Conservation (phyloP, 495 filamentous ascomycete species). For the Penicillium paradoxum region DNA sequence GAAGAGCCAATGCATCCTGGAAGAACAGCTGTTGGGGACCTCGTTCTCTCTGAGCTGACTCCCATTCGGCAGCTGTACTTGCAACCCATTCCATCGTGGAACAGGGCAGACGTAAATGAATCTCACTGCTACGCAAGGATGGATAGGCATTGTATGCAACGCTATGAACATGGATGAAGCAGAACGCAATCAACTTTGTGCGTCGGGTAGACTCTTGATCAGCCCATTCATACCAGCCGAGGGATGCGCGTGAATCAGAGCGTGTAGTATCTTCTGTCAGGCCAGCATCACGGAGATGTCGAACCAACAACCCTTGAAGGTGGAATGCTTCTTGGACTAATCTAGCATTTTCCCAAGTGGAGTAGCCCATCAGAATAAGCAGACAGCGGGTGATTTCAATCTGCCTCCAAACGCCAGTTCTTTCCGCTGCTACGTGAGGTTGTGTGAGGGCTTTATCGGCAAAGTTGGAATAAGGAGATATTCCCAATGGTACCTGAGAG, state of each 20-base stretch:
- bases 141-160: conserved; percentile 39
- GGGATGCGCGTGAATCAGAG: conserved; percentile 19
- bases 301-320: conserved; percentile 31
- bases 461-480: conserved; percentile 12
- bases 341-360: conserved; percentile 37
- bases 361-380: conserved; percentile 34
- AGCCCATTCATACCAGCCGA: conserved; percentile 38
- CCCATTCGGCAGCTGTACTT: conserved; percentile 29
- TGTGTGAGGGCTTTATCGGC: conserved; percentile 1
- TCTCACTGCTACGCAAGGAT: conserved; percentile 35
- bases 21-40: conserved; percentile 35
- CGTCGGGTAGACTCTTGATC: conserved; percentile 37
- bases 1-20: conserved; percentile 34
- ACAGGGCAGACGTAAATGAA: conserved; percentile 37
- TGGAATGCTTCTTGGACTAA: conserved; percentile 36
- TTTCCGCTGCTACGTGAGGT: conserved; percentile 4
- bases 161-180: conserved; percentile 38
- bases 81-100: conserved; percentile 39
- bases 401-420: conserved; percentile 18
- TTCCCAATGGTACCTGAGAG: conserved; percentile 12
- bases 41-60: conserved; percentile 26
- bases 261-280: conserved; percentile 22
- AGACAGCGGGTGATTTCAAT: conserved; percentile 36
- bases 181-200: conserved; percentile 37
- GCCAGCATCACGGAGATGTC: conserved; percentile 31